Percentiles rank a stretch among this genome's conserved stretches.
Evolutionary conservation across 2,329 filamentous ascomycete species (phyloP).

Genomic region (Ophiostoma australiae): DNA sequence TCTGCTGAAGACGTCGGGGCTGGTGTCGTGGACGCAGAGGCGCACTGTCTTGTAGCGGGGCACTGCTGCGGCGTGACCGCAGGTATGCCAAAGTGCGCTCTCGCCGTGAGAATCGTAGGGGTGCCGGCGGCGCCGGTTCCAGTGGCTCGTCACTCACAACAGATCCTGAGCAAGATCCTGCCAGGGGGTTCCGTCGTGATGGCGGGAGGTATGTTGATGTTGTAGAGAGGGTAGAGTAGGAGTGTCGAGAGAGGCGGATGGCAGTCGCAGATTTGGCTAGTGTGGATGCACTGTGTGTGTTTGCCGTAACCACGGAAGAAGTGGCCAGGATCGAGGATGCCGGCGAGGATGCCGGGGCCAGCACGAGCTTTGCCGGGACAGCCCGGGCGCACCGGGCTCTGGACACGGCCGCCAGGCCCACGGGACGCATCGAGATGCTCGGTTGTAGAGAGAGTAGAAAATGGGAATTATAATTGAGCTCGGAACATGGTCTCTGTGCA

Average conservation of each 20-base stretch:
- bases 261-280: neutral
- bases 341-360: neutral
- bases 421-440: conserved; percentile 6
- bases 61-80: conserved; percentile 5
- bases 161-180: neutral
- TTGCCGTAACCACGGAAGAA: neutral
- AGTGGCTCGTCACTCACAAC: neutral
- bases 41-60: neutral
- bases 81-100: neutral
- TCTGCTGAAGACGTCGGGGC: neutral
- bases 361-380: conserved; percentile 14
- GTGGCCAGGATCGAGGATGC: neutral
- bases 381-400: conserved; percentile 11
- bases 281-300: neutral
- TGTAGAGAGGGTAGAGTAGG: neutral
- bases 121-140: neutral
- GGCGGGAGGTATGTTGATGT: neutral
- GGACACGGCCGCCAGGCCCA: conserved; percentile 15
- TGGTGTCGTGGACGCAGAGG: neutral
- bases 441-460: neutral
- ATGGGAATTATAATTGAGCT: neutral
- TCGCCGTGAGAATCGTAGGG: neutral
- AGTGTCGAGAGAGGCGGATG: neutral
- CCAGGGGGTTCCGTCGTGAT: neutral
- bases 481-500: conserved; percentile 13